Evolutionary conservation across 257 asterid genomes (phyloP).

Genomic region (Capsicum baccatum): DNA sequence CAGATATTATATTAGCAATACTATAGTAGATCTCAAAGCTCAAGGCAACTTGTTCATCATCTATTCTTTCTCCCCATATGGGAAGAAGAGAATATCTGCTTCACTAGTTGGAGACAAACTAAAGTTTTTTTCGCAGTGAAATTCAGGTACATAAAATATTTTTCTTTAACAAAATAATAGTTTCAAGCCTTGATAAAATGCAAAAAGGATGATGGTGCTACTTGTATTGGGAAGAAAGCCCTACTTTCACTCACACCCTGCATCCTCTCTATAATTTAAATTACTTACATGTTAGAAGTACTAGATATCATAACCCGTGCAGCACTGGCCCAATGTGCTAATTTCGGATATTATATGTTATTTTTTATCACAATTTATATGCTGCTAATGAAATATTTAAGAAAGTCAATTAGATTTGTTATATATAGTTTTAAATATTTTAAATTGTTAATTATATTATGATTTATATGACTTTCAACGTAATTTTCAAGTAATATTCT

Average conservation of each 20-base stretch:
- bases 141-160: constrained; percentile 26
- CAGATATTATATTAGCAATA: neutral
- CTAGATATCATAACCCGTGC: no score
- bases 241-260: neutral
- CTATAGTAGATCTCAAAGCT: neutral
- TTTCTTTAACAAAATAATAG: neutral
- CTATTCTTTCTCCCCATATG: constrained; percentile 3
- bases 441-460: no score
- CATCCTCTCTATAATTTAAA: neutral
- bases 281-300: neutral
- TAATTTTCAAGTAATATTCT: no score
- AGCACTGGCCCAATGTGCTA: no score
- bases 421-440: no score
- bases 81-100: constrained; percentile 27
- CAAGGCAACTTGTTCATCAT: constrained; percentile 11
- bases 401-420: no score
- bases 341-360: no score
- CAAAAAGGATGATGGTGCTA: constrained; percentile 35
- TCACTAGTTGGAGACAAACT: constrained; percentile 25
- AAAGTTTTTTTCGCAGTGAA: constrained; percentile 31
- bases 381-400: no score
- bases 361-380: no score
- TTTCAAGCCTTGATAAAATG: neutral
- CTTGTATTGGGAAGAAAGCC: constrained; percentile 27
- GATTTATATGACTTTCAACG: no score